These are phyloP conservation scores for Spencermartinsiella ligniputridi DNA, from an alignment of 1,139 yeast genomes.

Conservation along the genomic window DNA sequence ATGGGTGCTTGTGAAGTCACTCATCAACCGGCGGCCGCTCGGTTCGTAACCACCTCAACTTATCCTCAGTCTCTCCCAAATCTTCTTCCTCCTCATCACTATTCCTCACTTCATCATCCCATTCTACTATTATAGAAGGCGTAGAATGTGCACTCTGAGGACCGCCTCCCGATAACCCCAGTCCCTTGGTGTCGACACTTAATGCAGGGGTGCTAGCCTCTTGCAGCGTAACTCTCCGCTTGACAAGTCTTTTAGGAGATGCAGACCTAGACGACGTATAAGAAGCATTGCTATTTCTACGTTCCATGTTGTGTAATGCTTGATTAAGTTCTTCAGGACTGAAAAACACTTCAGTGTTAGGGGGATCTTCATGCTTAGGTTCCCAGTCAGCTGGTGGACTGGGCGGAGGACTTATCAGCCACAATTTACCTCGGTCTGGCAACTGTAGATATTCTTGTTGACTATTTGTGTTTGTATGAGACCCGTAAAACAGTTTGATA, in stretches of 20 bases:
- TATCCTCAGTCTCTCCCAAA: not conserved
- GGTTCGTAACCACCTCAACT: conserved; percentile 1
- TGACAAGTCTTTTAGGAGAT: conserved; percentile 12
- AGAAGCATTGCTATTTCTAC: conserved; percentile 6
- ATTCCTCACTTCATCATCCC: conserved; percentile 28
- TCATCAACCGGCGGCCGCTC: not conserved
- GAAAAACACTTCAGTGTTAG: conserved; percentile 29
- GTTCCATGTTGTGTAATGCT: conserved; percentile 13
- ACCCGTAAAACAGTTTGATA: conserved; percentile 20
- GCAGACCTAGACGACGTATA: not conserved
- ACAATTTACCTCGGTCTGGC: conserved; percentile 39
- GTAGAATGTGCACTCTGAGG: conserved; percentile 13
- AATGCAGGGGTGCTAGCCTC: conserved; percentile 12
- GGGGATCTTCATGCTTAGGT: conserved; percentile 35
- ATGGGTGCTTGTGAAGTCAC: too few relatives aligned
- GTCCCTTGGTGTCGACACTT: conserved; percentile 1
- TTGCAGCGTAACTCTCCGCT: conserved; percentile 24
- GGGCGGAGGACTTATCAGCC: conserved; percentile 43
- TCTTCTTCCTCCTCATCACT: not conserved
- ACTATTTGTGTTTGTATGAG: conserved; percentile 21
- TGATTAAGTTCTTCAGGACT: conserved; percentile 18
- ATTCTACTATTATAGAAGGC: conserved; percentile 29
- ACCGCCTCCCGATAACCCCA: not conserved
- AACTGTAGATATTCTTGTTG: conserved; percentile 28
- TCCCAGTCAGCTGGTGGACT: conserved; percentile 44